Evolutionary conservation across 2,329 filamentous ascomycete species (phyloP).

Genomic region (Botrytis tulipae): DNA sequence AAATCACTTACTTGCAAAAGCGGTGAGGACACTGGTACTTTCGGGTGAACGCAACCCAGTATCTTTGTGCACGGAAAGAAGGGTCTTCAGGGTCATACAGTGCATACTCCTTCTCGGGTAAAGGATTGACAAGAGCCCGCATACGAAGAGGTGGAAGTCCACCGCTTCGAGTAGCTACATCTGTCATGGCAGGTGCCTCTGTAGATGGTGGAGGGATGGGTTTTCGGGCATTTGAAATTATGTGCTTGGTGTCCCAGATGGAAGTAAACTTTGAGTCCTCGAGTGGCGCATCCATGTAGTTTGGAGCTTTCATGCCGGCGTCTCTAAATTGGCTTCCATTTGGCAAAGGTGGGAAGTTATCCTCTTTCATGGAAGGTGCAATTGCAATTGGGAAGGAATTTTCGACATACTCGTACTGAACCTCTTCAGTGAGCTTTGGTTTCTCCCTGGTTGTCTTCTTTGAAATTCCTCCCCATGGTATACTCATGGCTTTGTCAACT

Average conservation of each 20-base stretch:
- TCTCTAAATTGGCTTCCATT: background rate
- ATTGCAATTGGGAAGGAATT: conserved; percentile 3
- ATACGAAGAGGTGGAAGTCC: conserved; percentile 1
- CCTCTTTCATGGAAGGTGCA: conserved; percentile 14
- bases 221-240: conserved; percentile 18
- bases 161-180: conserved; percentile 1
- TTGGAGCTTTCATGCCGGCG: conserved; percentile 15
- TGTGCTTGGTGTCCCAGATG: conserved; percentile 19
- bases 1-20: conserved; percentile 33
- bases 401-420: conserved; percentile 15
- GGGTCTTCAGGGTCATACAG: conserved; percentile 28
- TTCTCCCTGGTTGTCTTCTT: conserved; percentile 3
- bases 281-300: conserved; percentile 19
- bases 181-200: background rate
- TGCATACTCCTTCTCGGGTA: conserved; percentile 17
- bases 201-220: conserved; percentile 12
- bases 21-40: conserved; percentile 36
- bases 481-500: conserved; percentile 16
- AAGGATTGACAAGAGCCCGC: conserved; percentile 4
- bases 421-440: background rate
- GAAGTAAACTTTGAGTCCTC: conserved; percentile 2
- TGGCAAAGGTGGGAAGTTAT: conserved; percentile 15
- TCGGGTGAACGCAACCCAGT: conserved; percentile 24
- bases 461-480: background rate
- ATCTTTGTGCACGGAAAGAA: conserved; percentile 26